Evolutionary conservation across 2,329 filamentous ascomycete genomes (phyloP), one percentile per base, ranked within the genome.

Genomic region (Leptosphaerulina australis): DNA sequence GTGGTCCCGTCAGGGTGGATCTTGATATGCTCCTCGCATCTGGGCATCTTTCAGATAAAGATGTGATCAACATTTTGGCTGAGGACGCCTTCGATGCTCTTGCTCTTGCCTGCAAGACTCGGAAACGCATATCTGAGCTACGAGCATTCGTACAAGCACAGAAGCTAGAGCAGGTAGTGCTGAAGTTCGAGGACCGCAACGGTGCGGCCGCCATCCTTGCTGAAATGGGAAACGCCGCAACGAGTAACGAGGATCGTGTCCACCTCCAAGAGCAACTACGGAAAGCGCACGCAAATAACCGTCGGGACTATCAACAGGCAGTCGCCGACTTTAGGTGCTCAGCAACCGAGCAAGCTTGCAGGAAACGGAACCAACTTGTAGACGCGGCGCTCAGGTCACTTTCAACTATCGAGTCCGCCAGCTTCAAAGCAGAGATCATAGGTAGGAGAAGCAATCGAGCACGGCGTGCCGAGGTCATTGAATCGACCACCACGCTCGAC

Each of bases 391-490:
- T 70, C 9, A 55, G 60, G 25, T 43, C 58, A 7, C 56, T 72
- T 3, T 58, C 67, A 6, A 50, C 53, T 1, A 53, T 70, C 17
- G 67, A 69, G 44, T 56, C 58, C 5, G 58, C 68, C 3, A 55
- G 55, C 24, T 72, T 66, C 50, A 70, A 58, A 10, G 68, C 67
- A 5, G 64, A 71, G 5, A 69, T 72, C 11, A 55, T 71, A 5
- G 59, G 61, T 18, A 63, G 69, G 7, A 62, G 58, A 22, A 70
- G 66, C 46, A 70, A 72, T 46, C 53, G 68, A 41, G 69, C 69
- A 14, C 59, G 59, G 36, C 60, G 68, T 5, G 67, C 68, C 5
- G 60, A 64, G 26, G 59, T 59, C 3, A 44, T 66, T 3, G 44
- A 59, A 12, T 48, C 53, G 3, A 56, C 48, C 9, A 34, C 45